These are phyloP conservation scores for Trypanosoma rangeli DNA, from an alignment of 208 protist genomes.

Conservation along the genomic window DNA sequence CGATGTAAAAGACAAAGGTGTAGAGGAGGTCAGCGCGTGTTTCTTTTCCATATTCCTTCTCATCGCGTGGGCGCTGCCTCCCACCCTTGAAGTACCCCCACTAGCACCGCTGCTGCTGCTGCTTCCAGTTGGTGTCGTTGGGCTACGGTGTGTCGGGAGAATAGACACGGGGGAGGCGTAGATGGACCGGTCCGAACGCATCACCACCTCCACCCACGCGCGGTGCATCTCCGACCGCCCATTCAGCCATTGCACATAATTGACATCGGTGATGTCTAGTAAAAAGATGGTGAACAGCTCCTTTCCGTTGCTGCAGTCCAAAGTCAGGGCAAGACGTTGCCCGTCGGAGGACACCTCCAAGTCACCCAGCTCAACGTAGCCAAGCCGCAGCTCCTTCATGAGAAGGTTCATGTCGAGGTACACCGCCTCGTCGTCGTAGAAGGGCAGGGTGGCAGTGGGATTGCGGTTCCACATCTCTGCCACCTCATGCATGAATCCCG, in stretches of 20 bases:
- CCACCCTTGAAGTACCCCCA: neutral
- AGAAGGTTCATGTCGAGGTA: slow-evolving; percentile 75
- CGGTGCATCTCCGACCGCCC: slow-evolving; percentile 31
- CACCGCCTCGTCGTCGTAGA: slow-evolving; percentile 60
- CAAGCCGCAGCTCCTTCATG: slow-evolving; percentile 41
- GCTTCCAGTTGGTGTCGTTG: slow-evolving; percentile 2
- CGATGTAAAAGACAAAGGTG: neutral
- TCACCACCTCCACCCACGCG: slow-evolving; percentile 34
- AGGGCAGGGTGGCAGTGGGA: slow-evolving; percentile 39
- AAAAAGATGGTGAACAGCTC: slow-evolving; percentile 71
- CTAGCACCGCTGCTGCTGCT: neutral
- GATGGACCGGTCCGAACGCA: slow-evolving; percentile 35
- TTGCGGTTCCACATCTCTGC: slow-evolving; percentile 31
- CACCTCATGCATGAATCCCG: slow-evolving; percentile 48
- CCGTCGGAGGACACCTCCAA: slow-evolving; percentile 64
- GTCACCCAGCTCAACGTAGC: slow-evolving; percentile 59
- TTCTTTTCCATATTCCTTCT: neutral
- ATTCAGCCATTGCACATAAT: slow-evolving; percentile 52
- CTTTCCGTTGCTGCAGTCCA: slow-evolving; percentile 66
- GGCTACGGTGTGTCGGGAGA: slow-evolving; percentile 4
- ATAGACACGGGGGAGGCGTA: slow-evolving; percentile 32
- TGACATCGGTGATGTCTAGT: slow-evolving; percentile 45
- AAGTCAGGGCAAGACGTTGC: slow-evolving; percentile 36
- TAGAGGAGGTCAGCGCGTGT: neutral
- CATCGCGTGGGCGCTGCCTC: neutral